A percentile compares a stretch with the other conserved stretches of the same genome.
phyloP scores from a whole-genome alignment of 2,329 filamentous ascomycete genomes.

The Diaporthe longicolla region DNA sequence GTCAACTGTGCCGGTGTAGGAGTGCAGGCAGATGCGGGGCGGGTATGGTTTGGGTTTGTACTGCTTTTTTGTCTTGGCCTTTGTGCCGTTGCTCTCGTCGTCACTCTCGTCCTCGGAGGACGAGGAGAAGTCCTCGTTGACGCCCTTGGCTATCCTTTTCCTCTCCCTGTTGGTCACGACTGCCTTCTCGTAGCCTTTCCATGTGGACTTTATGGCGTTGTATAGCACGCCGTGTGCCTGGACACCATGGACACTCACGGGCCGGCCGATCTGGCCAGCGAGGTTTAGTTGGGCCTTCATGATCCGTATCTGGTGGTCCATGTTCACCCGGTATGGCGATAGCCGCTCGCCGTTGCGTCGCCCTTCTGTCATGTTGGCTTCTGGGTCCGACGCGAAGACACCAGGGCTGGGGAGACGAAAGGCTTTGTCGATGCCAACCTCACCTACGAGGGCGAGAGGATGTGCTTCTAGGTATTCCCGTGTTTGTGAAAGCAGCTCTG shows the following conservation, averaged over 20 bases:
- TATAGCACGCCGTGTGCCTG: slow-evolving; percentile 81
- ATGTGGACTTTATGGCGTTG: slow-evolving; percentile 74
- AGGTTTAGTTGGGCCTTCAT: slow-evolving; percentile 78
- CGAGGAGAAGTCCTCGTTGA: slow-evolving; percentile 60
- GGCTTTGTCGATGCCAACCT: slow-evolving; percentile 82
- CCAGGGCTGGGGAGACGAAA: slow-evolving; percentile 76
- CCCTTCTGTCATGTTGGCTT: slow-evolving; percentile 72
- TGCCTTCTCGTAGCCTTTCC: slow-evolving; percentile 78
- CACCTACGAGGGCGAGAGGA: slow-evolving; percentile 78
- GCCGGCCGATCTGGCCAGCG: slow-evolving; percentile 75
- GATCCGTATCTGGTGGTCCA: slow-evolving; percentile 77
- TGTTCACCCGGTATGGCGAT: slow-evolving; percentile 76
- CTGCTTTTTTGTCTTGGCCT: slow-evolving; percentile 27
- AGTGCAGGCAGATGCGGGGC: slow-evolving; percentile 92
- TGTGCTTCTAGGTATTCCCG: slow-evolving; percentile 67
- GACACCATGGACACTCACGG: slow-evolving; percentile 81
- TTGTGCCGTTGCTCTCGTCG: slow-evolving; percentile 39
- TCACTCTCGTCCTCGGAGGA: slow-evolving; percentile 43
- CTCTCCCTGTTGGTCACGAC: slow-evolving; percentile 72
- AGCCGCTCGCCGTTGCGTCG: slow-evolving; percentile 78
- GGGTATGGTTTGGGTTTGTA: slow-evolving; percentile 76
- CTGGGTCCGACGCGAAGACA: slow-evolving; percentile 60
- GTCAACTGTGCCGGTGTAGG: slow-evolving; percentile 85
- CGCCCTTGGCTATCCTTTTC: slow-evolving; percentile 62
- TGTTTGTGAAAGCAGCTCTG: slow-evolving; percentile 69